A percentile compares a stretch with the other conserved stretches of the same genome.
These are phyloP conservation scores for Cryoendolithus antarcticus DNA, from an alignment of 2,329 filamentous ascomycete genomes.

Conservation along the genomic window DNA sequence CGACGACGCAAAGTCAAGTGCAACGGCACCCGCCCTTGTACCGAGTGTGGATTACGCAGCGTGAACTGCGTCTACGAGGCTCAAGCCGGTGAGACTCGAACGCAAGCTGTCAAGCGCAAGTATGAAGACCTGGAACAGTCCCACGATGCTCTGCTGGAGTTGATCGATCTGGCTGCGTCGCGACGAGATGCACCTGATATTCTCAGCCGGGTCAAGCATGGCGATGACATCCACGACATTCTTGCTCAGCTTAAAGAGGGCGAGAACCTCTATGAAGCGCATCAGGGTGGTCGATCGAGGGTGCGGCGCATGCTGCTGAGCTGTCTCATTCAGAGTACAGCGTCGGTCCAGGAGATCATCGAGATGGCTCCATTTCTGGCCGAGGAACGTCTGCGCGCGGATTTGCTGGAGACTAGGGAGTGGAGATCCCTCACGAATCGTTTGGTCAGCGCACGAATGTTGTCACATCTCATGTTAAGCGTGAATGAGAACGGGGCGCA, in stretches of 20 bases:
- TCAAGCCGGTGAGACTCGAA: slow-evolving; percentile 9
- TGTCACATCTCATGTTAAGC: too few species aligned
- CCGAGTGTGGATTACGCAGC: slow-evolving; percentile 2
- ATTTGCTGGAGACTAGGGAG: not conserved
- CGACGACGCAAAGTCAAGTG: slow-evolving; percentile 2
- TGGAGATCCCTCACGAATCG: not conserved
- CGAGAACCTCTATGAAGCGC: slow-evolving; percentile 1
- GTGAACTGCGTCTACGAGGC: slow-evolving; percentile 9
- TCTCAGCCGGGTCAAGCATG: slow-evolving; percentile 4
- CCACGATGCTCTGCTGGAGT: slow-evolving; percentile 3
- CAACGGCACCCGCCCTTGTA: slow-evolving; percentile 6
- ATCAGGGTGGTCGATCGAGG: slow-evolving; percentile 1
- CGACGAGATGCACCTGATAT: slow-evolving; percentile 5
- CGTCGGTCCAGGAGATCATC: slow-evolving; percentile 8
- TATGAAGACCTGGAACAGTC: slow-evolving; percentile 8
- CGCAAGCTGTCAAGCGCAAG: slow-evolving; percentile 10
- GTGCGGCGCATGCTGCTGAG: slow-evolving; percentile 2
- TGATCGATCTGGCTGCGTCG: slow-evolving; percentile 1
- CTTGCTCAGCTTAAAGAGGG: slow-evolving; percentile 2
- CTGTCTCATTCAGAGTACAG: slow-evolving; percentile 6
- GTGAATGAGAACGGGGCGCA: not conserved
- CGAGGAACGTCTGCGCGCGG: not conserved
- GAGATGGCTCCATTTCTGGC: not conserved
- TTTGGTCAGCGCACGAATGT: not conserved
- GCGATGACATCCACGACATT: slow-evolving; percentile 6